These are phyloP conservation scores for Candida cerambycidarum DNA, from an alignment of 805 yeast species.

Conservation along the genomic window DNA sequence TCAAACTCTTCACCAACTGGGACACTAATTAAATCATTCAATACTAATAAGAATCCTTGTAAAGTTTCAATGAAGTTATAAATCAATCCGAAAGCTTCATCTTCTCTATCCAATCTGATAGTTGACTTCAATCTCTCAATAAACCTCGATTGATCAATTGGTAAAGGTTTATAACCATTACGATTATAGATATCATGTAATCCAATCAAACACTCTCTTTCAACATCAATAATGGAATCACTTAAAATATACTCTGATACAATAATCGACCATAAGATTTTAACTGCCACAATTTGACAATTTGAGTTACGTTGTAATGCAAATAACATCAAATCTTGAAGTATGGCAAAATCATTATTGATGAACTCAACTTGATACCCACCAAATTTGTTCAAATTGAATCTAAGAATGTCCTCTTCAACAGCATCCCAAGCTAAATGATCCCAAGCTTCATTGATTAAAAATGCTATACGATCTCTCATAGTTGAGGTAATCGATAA, in stretches of 20 bases:
- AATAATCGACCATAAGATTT: constrained; percentile 68
- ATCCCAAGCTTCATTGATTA: constrained; percentile 71
- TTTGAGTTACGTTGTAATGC: constrained; percentile 64
- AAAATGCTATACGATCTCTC: constrained; percentile 55
- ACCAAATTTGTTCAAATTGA: constrained; percentile 61
- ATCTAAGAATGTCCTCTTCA: constrained; percentile 53
- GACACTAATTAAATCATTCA: constrained; percentile 67
- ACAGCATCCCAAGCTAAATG: constrained; percentile 65
- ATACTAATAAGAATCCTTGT: constrained; percentile 59
- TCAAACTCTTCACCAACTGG: constrained; percentile 84
- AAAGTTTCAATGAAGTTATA: constrained; percentile 53
- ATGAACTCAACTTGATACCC: constrained; percentile 71
- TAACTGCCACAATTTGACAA: constrained; percentile 63
- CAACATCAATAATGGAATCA: constrained; percentile 58
- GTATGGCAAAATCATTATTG: constrained; percentile 53
- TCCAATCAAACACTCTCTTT: constrained; percentile 61
- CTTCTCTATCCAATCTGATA: constrained; percentile 59
- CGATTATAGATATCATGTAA: constrained; percentile 63
- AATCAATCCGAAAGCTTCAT: constrained; percentile 55
- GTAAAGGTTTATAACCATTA: constrained; percentile 55
- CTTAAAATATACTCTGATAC: constrained; percentile 64
- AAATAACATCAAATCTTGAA: constrained; percentile 64
- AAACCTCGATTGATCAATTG: constrained; percentile 54
- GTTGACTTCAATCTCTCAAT: constrained; percentile 49
- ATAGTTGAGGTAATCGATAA: constrained; percentile 60